A percentile compares a stretch with the other conserved stretches of the same genome.
These are phyloP conservation scores for Bryoerythrophyllum caledonicum DNA, from an alignment of 225 moss, liverwort and hornwort species.

Conservation along the genomic window DNA sequence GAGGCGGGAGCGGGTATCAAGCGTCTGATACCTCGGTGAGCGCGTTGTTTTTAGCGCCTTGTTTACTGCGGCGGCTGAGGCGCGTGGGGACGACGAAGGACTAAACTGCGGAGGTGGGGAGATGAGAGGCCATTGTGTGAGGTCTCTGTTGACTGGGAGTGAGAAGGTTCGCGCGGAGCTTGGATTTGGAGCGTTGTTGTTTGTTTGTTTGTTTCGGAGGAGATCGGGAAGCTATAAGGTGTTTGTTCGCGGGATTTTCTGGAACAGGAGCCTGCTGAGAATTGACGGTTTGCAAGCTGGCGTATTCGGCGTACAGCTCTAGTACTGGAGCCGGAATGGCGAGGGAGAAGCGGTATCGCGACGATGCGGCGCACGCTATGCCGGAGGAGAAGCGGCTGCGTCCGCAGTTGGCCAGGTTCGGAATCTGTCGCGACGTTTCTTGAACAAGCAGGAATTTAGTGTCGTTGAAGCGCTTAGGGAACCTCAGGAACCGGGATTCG, in stretches of 20 bases:
- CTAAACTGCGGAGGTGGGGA: too few relatives aligned
- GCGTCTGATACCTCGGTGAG: too few relatives aligned
- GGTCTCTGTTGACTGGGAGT: too few relatives aligned
- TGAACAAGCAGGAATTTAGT: too few relatives aligned
- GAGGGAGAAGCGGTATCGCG: conserved; percentile 75
- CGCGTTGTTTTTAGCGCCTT: too few relatives aligned
- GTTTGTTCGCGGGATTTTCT: conserved; percentile 19
- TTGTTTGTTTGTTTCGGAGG: too few relatives aligned
- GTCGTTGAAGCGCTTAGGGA: too few relatives aligned
- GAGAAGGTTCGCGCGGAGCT: conserved; percentile 14
- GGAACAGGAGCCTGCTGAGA: neutral
- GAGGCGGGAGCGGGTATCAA: too few relatives aligned
- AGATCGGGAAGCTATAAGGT: neutral
- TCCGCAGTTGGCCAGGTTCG: conserved; percentile 47
- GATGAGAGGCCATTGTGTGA: too few relatives aligned
- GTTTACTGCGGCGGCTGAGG: too few relatives aligned
- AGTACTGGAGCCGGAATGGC: conserved; percentile 52
- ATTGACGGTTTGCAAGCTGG: conserved; percentile 32
- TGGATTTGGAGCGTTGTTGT: neutral
- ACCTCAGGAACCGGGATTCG: neutral
- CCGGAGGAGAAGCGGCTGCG: conserved; percentile 76
- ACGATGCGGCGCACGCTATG: conserved; percentile 53
- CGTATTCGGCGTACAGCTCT: conserved; percentile 50
- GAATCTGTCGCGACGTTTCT: neutral
- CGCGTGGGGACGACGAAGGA: too few relatives aligned